Evolutionary conservation across 768 basidiomycete species (phyloP).

Genomic region (Phanerochaete sordida): DNA sequence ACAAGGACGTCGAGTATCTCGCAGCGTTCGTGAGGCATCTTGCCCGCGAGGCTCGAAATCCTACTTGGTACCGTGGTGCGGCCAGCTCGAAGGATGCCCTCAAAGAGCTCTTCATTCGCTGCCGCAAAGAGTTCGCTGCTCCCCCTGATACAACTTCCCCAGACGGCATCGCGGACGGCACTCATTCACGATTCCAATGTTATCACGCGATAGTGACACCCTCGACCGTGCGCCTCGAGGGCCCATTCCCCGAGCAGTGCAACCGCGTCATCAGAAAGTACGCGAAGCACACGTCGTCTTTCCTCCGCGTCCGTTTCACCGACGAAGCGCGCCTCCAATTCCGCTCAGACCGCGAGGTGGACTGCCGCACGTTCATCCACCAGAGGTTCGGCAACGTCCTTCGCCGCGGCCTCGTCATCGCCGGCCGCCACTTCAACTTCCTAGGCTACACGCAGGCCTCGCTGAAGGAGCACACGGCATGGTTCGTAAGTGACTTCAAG

Average conservation of each 20-base stretch:
- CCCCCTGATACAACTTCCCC: background rate
- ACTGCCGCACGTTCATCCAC: slow-evolving; percentile 15
- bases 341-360: slow-evolving; percentile 43
- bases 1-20: slow-evolving; percentile 33
- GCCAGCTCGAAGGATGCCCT: background rate
- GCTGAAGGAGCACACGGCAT: slow-evolving; percentile 16
- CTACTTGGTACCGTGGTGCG: background rate
- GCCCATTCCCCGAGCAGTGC: slow-evolving; percentile 67
- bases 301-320: slow-evolving; percentile 77
- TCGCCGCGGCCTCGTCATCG: slow-evolving; percentile 15
- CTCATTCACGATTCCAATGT: slow-evolving; percentile 38
- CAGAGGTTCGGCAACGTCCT: slow-evolving; percentile 18
- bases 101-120: background rate
- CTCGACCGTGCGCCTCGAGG: slow-evolving; percentile 68
- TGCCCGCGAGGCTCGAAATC: slow-evolving; percentile 1
- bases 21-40: slow-evolving; percentile 17
- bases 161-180: background rate
- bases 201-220: slow-evolving; percentile 75
- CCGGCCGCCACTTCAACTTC: slow-evolving; percentile 17
- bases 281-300: slow-evolving; percentile 53
- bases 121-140: background rate
- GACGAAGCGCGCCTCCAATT: slow-evolving; percentile 64
- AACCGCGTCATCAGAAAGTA: slow-evolving; percentile 76
- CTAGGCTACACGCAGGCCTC: slow-evolving; percentile 20
- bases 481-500: slow-evolving; percentile 20